A percentile compares a stretch with the other conserved stretches of the same genome.
phyloP scores from a whole-genome alignment of 2,329 filamentous ascomycete genomes.

The Ceratocystis colombiana region DNA sequence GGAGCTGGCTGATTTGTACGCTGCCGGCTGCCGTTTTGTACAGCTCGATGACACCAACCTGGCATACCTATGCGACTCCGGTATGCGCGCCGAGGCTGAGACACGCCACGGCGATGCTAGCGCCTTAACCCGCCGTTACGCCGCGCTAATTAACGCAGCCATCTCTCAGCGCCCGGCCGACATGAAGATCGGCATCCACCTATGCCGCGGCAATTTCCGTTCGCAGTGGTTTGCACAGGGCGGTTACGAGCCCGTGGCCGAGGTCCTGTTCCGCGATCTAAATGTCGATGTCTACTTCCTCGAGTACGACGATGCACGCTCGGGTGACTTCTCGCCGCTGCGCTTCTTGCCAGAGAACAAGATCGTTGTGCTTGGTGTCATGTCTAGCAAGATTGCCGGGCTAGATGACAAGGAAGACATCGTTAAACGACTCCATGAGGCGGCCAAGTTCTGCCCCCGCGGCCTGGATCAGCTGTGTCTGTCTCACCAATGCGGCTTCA shows the following conservation, averaged over 20 bases:
- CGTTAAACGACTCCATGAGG: conserved; percentile 44
- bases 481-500: conserved; percentile 59
- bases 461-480: conserved; percentile 56
- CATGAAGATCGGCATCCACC: conserved; percentile 61
- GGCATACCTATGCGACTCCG: conserved; percentile 31
- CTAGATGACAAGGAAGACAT: conserved; percentile 48
- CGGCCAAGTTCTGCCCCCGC: conserved; percentile 55
- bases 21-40: conserved; percentile 45
- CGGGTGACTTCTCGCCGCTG: conserved; percentile 53
- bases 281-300: conserved; percentile 54
- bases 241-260: conserved; percentile 53
- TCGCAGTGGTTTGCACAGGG: conserved; percentile 55
- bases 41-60: conserved; percentile 56
- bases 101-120: conserved; percentile 23
- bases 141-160: conserved; percentile 64
- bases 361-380: conserved; percentile 52
- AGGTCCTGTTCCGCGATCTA: conserved; percentile 49
- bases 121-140: conserved; percentile 57
- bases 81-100: conserved; percentile 24
- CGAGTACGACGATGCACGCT: conserved; percentile 49
- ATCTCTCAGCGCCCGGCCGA: conserved; percentile 51
- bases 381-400: conserved; percentile 50
- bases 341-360: conserved; percentile 48
- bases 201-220: conserved; percentile 51
- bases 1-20: conserved; percentile 46